Conservation (phyloP, 805 yeast species). For the Ogataea trehaloabstinens region DNA sequence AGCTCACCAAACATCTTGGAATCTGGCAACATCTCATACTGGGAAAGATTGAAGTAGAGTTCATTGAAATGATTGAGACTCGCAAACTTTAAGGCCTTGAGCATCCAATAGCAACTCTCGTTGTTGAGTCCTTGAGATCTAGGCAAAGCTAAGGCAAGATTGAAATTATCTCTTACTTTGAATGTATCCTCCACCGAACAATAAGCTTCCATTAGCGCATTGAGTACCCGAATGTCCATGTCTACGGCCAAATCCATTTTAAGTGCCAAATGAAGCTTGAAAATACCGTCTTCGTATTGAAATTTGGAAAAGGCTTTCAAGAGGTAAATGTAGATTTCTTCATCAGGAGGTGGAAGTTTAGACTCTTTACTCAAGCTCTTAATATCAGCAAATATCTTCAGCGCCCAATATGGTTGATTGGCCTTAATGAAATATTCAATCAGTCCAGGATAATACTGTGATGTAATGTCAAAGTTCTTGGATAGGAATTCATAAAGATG, state of each 20-base stretch:
- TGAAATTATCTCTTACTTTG: conserved; percentile 58
- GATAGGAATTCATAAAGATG: conserved; percentile 56
- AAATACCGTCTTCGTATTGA: conserved; percentile 62
- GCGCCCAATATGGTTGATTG: conserved; percentile 59
- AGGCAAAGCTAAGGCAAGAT: conserved; percentile 54
- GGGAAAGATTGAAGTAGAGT: conserved; percentile 60
- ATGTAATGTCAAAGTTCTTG: conserved; percentile 55
- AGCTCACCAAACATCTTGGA: conserved; percentile 55
- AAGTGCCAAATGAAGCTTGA: conserved; percentile 58
- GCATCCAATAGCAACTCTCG: conserved; percentile 64
- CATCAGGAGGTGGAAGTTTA: conserved; percentile 48
- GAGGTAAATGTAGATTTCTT: conserved; percentile 57
- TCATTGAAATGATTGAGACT: conserved; percentile 54
- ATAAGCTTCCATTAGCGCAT: conserved; percentile 64
- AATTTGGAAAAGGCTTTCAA: conserved; percentile 60
- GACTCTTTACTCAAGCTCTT: conserved; percentile 53
- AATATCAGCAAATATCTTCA: conserved; percentile 59
- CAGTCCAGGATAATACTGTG: conserved; percentile 55
- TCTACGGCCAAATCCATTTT: conserved; percentile 60
- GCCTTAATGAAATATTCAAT: conserved; percentile 54
- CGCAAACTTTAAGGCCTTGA: conserved; percentile 56
- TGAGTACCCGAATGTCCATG: conserved; percentile 56
- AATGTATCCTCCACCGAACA: conserved; percentile 54
- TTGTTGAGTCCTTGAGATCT: conserved; percentile 52
- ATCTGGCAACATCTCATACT: conserved; percentile 51